Evolutionary conservation across 2,329 filamentous ascomycete genomes (phyloP).

Genomic region (Colletotrichum sp.): DNA sequence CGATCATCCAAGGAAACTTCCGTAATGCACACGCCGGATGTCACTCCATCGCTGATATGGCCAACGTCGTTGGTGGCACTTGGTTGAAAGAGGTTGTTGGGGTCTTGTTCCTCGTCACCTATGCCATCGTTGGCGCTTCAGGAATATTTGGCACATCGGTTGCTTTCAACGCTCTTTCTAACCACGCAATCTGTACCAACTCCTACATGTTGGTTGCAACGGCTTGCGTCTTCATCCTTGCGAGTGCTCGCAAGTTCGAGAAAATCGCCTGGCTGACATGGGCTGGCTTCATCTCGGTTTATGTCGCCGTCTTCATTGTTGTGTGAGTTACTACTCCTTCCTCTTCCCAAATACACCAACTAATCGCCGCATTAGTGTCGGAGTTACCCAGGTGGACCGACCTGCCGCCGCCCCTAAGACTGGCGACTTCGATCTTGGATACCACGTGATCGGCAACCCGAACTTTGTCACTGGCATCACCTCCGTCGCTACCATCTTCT

Average conservation of each 20-base stretch:
- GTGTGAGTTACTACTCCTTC: constrained; percentile 39
- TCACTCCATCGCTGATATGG: constrained; percentile 59
- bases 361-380: constrained; percentile 41
- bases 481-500: constrained; percentile 64
- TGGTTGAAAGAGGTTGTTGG: constrained; percentile 59
- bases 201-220: constrained; percentile 61
- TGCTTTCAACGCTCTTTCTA: constrained; percentile 63
- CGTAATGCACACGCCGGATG: constrained; percentile 42
- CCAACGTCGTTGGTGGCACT: constrained; percentile 56
- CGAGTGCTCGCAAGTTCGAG: constrained; percentile 62
- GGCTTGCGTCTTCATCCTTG: constrained; percentile 50
- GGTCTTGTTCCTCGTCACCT: constrained; percentile 61
- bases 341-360: background rate
- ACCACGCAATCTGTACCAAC: constrained; percentile 63
- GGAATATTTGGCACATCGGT: constrained; percentile 65
- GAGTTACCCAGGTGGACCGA: constrained; percentile 60
- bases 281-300: constrained; percentile 64
- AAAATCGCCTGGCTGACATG: constrained; percentile 68
- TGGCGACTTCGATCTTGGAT: constrained; percentile 65
- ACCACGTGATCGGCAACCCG: constrained; percentile 58
- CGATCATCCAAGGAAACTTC: constrained; percentile 44
- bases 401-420: constrained; percentile 66
- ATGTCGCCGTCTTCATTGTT: constrained; percentile 61
- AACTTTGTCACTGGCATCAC: constrained; percentile 65
- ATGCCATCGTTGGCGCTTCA: constrained; percentile 59